Base-by-base conservation (phyloP, 371 early-diverging fungal species). In the Apophysomyces ossiformis region DNA sequence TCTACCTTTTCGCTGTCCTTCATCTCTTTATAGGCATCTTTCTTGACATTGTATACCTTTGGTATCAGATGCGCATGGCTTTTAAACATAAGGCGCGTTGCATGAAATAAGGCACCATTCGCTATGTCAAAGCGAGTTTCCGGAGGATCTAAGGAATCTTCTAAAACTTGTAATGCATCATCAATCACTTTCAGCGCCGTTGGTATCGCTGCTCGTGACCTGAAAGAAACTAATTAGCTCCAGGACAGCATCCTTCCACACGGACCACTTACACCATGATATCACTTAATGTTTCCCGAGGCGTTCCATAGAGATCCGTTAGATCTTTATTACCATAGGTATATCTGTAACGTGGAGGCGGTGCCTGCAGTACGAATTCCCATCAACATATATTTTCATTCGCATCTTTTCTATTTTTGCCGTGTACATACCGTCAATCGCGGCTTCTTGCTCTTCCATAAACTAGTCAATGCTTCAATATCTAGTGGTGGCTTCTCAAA, bases 401-500 rank as follows among this genome's bases (percentile, higher is more conserved):
- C 32, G 32, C 32, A 26, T 26, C 32, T 26, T 26, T 26, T 26
- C 32, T 26, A 26, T 26, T 26, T 21, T 26, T 26, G 32, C 2
- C 32, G 32, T 26, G 32, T 26, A n/a, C 38, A 21, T 67, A 71
- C 71, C 64, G 66, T 68, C 38, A 78, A 61, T 68, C 60, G 50
- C 15, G 67, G 65, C 32, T 69, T 68, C 37, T 77, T 79, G 8
- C 12, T 56, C 37, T 46, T 32, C 60, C 73, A 62, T 21, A 59
- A 32, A 18, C 67, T 66, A 58, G 69, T 46, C n/a, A 82, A 68
- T 12, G 64, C 60, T 7, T 61, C 58, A 21, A 64, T 66, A 37
- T 60, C 67, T 11, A 75, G 41, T 1, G 82, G 76, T 45, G 70
- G 71, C 57, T 77, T 79, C 65, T 82, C 79, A 68, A 82, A 79